phyloP scores from a whole-genome alignment of 345 rosid genomes.

The Gossypium raimondii region DNA sequence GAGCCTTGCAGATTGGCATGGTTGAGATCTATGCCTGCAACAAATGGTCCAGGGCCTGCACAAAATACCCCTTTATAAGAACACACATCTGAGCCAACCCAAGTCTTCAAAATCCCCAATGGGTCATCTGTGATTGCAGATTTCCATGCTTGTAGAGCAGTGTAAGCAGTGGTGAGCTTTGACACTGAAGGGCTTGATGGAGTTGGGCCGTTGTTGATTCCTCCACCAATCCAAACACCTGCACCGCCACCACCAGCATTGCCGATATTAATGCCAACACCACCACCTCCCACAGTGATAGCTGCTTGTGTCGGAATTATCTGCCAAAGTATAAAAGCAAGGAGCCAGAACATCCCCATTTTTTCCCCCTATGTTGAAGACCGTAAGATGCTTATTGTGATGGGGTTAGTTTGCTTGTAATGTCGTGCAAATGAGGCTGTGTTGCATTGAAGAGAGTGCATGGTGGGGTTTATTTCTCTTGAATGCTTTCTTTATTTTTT shows the following conservation, averaged over 20 bases:
- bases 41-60: conserved; percentile 29
- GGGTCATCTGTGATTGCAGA: conserved; percentile 77
- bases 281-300: conserved; percentile 40
- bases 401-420: conserved; percentile 23
- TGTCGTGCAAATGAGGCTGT: conserved; percentile 28
- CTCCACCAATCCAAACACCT: conserved; percentile 51
- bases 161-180: conserved; percentile 40
- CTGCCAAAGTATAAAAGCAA: conserved; percentile 16
- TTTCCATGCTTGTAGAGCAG: conserved; percentile 85
- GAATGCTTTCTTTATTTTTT: background rate
- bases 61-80: conserved; percentile 81
- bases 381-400: conserved; percentile 13
- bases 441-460: conserved; percentile 29
- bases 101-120: conserved; percentile 51
- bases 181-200: conserved; percentile 32
- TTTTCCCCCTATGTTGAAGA: conserved; percentile 3
- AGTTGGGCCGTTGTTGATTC: conserved; percentile 28
- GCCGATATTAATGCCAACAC: conserved; percentile 40
- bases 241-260: conserved; percentile 29
- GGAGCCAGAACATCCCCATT: conserved; percentile 4
- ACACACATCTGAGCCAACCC: conserved; percentile 78
- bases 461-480: conserved; percentile 20
- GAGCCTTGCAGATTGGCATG: conserved; percentile 68
- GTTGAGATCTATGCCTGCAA: conserved; percentile 82
- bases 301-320: conserved; percentile 34